These are phyloP conservation scores for Amaranthus hypochondriacus DNA, from an alignment of 148 eudicot genomes.

Conservation along the genomic window DNA sequence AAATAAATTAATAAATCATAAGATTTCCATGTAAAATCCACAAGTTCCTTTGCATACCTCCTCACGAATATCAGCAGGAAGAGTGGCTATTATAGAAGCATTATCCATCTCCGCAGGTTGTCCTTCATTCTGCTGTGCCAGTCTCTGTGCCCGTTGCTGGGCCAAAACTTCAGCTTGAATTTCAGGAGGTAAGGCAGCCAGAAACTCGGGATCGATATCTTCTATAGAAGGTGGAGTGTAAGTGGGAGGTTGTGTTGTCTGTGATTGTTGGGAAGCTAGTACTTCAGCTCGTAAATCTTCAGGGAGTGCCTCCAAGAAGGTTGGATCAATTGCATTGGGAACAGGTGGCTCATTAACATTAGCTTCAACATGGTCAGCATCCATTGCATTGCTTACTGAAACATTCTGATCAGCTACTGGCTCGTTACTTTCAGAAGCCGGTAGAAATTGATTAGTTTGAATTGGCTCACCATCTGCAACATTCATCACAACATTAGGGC, in stretches of 20 bases:
- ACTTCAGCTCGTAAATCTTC: constrained; percentile 97
- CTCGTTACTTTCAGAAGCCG: constrained; percentile 35
- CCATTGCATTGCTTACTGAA: constrained; percentile 40
- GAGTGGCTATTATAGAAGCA: constrained; percentile 96
- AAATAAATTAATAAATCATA: neutral
- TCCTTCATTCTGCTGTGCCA: constrained; percentile 93
- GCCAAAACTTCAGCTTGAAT: constrained; percentile 98
- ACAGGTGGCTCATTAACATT: constrained; percentile 44
- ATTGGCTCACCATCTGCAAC: constrained; percentile 37
- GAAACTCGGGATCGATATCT: constrained; percentile 97
- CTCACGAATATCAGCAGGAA: constrained; percentile 97
- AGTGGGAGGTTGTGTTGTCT: constrained; percentile 64
- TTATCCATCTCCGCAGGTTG: constrained; percentile 99
- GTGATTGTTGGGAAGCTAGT: constrained; percentile 91
- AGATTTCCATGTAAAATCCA: neutral
- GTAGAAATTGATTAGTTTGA: constrained; percentile 33
- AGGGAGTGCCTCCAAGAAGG: constrained; percentile 97
- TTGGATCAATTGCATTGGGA: constrained; percentile 83
- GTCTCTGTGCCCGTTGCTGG: constrained; percentile 84
- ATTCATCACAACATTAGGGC: constrained; percentile 55
- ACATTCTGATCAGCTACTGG: constrained; percentile 37
- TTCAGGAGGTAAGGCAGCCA: constrained; percentile 96
- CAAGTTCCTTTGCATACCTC: constrained; percentile 54
- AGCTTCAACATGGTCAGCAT: constrained; percentile 44
- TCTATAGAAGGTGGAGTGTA: constrained; percentile 76